These are phyloP conservation scores for Dactylellina sp. DNA, from an alignment of 2,329 filamentous ascomycete genomes.

Conservation along the genomic window DNA sequence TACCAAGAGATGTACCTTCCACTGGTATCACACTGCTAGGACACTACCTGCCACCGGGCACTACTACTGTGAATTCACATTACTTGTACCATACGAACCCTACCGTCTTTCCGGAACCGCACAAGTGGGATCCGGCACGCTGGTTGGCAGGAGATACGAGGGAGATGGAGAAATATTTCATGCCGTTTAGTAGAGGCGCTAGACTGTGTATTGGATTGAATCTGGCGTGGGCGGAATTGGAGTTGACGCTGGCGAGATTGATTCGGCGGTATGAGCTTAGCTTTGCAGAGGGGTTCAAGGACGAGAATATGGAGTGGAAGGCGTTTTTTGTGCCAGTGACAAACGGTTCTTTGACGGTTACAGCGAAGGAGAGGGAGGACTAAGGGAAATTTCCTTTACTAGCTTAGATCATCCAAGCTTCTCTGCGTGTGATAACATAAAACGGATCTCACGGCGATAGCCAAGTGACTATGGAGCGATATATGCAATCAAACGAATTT, in stretches of 20 bases:
- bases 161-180: slow-evolving; percentile 44
- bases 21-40: slow-evolving; percentile 23
- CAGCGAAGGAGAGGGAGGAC: slow-evolving; percentile 40
- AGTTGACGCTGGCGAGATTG: slow-evolving; percentile 33
- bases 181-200: slow-evolving; percentile 42
- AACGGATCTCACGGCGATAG: no score
- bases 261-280: slow-evolving; percentile 39
- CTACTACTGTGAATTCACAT: slow-evolving; percentile 14
- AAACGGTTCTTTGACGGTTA: slow-evolving; percentile 27
- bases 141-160: slow-evolving; percentile 36
- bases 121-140: slow-evolving; percentile 30
- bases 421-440: no score
- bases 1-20: slow-evolving; percentile 32
- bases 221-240: slow-evolving; percentile 39
- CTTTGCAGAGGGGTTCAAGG: slow-evolving; percentile 31
- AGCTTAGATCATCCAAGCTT: no score
- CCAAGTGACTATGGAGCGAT: no score
- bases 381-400: slow-evolving; percentile 11
- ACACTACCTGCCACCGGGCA: slow-evolving; percentile 20
- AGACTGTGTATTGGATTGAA: slow-evolving; percentile 48
- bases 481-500: no score
- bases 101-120: slow-evolving; percentile 30
- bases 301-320: slow-evolving; percentile 46
- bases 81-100: slow-evolving; percentile 46
- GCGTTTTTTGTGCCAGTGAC: slow-evolving; percentile 41